These are phyloP conservation scores for Biscogniauxia sp. DNA, from an alignment of 2,329 filamentous ascomycete species.

Conservation along the genomic window DNA sequence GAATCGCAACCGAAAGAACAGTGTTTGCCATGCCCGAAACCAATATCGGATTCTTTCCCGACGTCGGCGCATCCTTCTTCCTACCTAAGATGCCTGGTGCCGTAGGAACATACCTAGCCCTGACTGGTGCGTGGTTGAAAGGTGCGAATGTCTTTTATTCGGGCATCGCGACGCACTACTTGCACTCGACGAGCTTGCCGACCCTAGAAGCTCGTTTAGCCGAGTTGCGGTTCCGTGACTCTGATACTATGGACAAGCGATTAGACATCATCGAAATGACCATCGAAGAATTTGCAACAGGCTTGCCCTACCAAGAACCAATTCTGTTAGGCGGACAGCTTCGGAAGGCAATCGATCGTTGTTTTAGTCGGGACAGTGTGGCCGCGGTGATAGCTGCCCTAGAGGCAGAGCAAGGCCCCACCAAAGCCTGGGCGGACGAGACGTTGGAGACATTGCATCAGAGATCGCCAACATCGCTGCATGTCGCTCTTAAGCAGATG, in stretches of 20 bases:
- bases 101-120: slow-evolving; percentile 85
- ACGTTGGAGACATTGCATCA: slow-evolving; percentile 72
- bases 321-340: slow-evolving; percentile 66
- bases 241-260: slow-evolving; percentile 60
- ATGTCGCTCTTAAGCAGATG: slow-evolving; percentile 83
- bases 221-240: slow-evolving; percentile 85
- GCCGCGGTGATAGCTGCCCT: slow-evolving; percentile 70
- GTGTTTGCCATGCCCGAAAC: slow-evolving; percentile 99
- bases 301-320: slow-evolving; percentile 72
- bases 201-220: slow-evolving; percentile 80
- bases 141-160: slow-evolving; percentile 87
- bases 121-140: slow-evolving; percentile 80
- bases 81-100: slow-evolving; percentile 83
- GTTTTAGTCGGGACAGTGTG: slow-evolving; percentile 68
- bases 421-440: slow-evolving; percentile 72
- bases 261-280: slow-evolving; percentile 76
- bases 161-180: slow-evolving; percentile 91
- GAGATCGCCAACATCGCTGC: slow-evolving; percentile 82
- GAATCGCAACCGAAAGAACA: slow-evolving; percentile 93
- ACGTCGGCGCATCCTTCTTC: slow-evolving; percentile 96
- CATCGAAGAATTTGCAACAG: slow-evolving; percentile 87
- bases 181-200: slow-evolving; percentile 84
- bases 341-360: slow-evolving; percentile 80
- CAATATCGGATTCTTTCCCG: slow-evolving; percentile 97
- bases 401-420: slow-evolving; percentile 49